Conservation (phyloP, 352 stramenopile genomes). For the Pythium inflatum region DNA sequence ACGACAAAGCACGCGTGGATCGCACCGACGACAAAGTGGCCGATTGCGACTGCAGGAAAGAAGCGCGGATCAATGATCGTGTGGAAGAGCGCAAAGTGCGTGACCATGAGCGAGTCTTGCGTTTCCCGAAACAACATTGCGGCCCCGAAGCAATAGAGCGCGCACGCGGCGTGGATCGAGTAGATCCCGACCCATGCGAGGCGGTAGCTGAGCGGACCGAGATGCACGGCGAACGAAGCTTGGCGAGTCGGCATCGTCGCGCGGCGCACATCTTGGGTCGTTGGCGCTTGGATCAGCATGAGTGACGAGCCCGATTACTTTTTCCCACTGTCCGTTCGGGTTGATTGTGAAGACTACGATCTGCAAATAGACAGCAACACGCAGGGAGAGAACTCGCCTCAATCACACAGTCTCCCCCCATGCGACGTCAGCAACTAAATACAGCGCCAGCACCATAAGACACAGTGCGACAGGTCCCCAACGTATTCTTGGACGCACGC, state of each 20-base stretch:
- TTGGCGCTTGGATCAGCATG: too few species aligned
- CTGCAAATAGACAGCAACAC: too few species aligned
- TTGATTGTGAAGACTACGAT: too few species aligned
- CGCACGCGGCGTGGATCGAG: conserved; percentile 1
- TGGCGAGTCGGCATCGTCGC: neutral
- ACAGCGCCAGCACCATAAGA: too few species aligned
- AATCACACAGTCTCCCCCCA: too few species aligned
- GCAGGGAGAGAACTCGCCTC: too few species aligned
- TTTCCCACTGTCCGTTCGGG: too few species aligned
- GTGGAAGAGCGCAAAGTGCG: neutral
- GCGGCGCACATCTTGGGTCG: neutral
- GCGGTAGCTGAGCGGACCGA: neutral
- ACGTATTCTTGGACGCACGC: too few species aligned
- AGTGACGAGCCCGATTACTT: too few species aligned
- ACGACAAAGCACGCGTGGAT: conserved; percentile 2
- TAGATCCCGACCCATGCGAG: conserved; percentile 10
- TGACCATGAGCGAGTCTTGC: neutral
- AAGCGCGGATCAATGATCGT: neutral
- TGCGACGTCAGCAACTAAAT: too few species aligned
- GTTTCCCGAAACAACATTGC: neutral
- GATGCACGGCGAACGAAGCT: conserved; percentile 1
- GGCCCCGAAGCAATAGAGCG: conserved; percentile 4
- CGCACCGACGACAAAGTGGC: neutral
- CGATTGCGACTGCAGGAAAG: neutral
- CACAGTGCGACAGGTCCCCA: too few species aligned